A percentile compares a stretch with the other conserved stretches of the same genome.
Evolutionary conservation across 1,284 basidiomycete genomes (phyloP).

Genomic region (Austroboletus olivaceoglutinosus): DNA sequence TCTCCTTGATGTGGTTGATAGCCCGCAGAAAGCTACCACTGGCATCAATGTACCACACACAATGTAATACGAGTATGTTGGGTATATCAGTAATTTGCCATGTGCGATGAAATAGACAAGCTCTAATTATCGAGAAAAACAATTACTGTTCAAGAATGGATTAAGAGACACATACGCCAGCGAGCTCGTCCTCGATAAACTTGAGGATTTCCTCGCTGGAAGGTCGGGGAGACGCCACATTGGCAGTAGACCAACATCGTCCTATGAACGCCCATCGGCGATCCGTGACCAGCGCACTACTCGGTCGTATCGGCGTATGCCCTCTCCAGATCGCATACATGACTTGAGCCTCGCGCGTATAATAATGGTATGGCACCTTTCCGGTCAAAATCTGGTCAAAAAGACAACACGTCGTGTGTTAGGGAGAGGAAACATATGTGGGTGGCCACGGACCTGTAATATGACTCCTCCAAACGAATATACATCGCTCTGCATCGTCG

Average conservation of each 20-base stretch:
- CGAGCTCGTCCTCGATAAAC: slow-evolving; percentile 7
- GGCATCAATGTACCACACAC: too few relatives aligned
- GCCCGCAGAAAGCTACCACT: too few relatives aligned
- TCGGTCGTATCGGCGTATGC: slow-evolving; percentile 8
- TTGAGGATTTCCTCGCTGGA: slow-evolving; percentile 6
- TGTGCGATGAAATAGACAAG: too few relatives aligned
- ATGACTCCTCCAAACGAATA: slow-evolving; percentile 20
- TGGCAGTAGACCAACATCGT: slow-evolving; percentile 8
- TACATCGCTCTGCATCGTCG: slow-evolving; percentile 9
- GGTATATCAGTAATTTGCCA: too few relatives aligned
- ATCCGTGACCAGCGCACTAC: slow-evolving; percentile 5
- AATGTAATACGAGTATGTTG: too few relatives aligned
- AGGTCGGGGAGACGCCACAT: slow-evolving; percentile 5
- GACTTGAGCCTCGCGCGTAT: slow-evolving; percentile 6
- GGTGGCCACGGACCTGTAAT: slow-evolving; percentile 14
- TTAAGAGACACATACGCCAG: too few relatives aligned
- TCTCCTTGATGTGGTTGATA: too few relatives aligned
- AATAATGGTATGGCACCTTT: slow-evolving; percentile 16
- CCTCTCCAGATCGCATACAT: slow-evolving; percentile 9
- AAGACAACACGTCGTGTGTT: neutral
- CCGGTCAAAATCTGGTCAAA: slow-evolving; percentile 12
- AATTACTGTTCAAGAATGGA: too few relatives aligned
- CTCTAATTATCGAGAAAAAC: too few relatives aligned
- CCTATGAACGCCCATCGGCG: too few relatives aligned
- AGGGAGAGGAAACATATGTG: neutral